Percentiles rank a stretch among this genome's conserved stretches.
phyloP scores from a whole-genome alignment of 169 alveolate genomes.

The Blepharisma undulans region DNA sequence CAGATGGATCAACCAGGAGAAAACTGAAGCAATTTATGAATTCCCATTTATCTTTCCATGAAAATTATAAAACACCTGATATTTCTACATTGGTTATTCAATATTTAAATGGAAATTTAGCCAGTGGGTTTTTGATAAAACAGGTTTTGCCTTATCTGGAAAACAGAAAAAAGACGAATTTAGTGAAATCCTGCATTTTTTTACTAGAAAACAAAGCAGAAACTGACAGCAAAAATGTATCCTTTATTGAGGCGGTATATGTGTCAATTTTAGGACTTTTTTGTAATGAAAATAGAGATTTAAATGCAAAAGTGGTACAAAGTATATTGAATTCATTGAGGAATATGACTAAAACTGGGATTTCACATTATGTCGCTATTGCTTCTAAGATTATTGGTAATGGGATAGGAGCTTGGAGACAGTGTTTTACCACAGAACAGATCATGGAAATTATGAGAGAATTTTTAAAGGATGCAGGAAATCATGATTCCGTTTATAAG shows the following conservation, averaged over 20 bases:
- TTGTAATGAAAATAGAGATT: background rate
- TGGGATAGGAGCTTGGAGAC: slow-evolving; percentile 17
- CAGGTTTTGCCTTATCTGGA: background rate
- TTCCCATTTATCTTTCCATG: background rate
- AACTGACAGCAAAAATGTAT: slow-evolving; percentile 3
- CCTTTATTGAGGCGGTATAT: slow-evolving; percentile 26
- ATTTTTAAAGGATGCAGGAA: background rate
- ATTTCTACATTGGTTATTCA: background rate
- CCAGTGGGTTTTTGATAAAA: background rate
- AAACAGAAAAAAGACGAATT: background rate
- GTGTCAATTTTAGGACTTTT: background rate
- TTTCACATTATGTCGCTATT: background rate
- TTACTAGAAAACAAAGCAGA: background rate
- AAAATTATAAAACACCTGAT: background rate
- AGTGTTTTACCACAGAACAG: background rate
- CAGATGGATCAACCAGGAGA: background rate
- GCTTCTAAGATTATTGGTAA: slow-evolving; percentile 21
- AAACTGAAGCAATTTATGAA: background rate
- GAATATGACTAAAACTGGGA: slow-evolving; percentile 25
- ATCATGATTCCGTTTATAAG: background rate
- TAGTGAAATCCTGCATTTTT: background rate
- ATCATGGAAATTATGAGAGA: slow-evolving; percentile 6
- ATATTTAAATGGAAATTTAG: background rate
- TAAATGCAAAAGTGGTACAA: background rate
- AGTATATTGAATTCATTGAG: background rate